Conservation (phyloP, 306 rosid species). For the Oxytropis ochrocephala region DNA sequence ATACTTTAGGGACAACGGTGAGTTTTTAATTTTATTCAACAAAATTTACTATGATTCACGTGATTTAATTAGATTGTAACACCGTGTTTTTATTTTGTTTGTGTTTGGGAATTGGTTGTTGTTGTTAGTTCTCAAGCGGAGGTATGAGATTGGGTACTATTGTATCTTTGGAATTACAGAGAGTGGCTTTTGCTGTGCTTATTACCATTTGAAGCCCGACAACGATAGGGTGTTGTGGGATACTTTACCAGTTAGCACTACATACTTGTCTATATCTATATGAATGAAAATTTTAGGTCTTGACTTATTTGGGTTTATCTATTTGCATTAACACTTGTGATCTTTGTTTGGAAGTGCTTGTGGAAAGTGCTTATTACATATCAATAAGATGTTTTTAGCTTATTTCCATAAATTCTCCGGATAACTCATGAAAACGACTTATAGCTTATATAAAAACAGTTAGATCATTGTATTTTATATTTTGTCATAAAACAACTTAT, state of each 20-base stretch:
- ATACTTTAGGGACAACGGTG: too few relatives aligned
- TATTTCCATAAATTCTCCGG: too few relatives aligned
- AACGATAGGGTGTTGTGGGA: conserved; percentile 52
- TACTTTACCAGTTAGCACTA: conserved; percentile 49
- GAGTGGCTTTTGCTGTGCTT: conserved; percentile 62
- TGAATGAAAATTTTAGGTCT: not conserved
- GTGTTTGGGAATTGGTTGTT: conserved; percentile 9
- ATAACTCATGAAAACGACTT: too few relatives aligned
- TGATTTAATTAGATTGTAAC: not conserved
- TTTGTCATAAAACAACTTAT: too few relatives aligned
- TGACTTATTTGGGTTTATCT: too few relatives aligned
- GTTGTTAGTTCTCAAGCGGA: conserved; percentile 35
- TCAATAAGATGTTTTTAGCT: not conserved
- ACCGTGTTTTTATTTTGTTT: not conserved
- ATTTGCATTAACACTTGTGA: too few relatives aligned
- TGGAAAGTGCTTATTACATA: too few relatives aligned
- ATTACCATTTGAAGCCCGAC: conserved; percentile 56
- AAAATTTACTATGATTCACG: not conserved
- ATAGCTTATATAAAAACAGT: too few relatives aligned
- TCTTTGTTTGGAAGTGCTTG: too few relatives aligned
- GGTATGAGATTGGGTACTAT: conserved; percentile 46
- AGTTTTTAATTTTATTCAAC: not conserved
- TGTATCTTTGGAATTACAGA: conserved; percentile 42
- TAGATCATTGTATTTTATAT: too few relatives aligned
- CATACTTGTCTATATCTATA: not conserved